Evolutionary conservation across 345 rosid species (phyloP).

Genomic region (Sonneratia caseolaris): DNA sequence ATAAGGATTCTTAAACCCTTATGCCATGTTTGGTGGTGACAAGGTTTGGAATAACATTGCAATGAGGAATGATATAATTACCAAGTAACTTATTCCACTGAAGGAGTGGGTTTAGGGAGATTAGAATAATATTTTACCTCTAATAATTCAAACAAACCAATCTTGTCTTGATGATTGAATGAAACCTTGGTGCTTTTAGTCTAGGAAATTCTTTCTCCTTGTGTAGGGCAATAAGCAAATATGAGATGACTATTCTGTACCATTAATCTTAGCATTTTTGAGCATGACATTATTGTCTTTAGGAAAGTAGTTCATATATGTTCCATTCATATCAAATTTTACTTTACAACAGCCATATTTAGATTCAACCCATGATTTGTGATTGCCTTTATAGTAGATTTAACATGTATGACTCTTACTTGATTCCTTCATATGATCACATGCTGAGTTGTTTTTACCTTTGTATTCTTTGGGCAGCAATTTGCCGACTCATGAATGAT

Average conservation of each 20-base stretch:
- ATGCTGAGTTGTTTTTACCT: slow-evolving; percentile 9
- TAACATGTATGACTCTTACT: background rate
- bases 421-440: background rate
- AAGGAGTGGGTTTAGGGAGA: too few relatives aligned
- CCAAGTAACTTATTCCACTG: too few relatives aligned
- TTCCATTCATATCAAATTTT: background rate
- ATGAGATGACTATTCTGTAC: background rate
- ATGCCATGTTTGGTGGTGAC: too few relatives aligned
- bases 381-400: background rate
- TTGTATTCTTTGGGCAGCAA: slow-evolving; percentile 38
- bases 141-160: too few relatives aligned
- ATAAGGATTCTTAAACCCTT: too few relatives aligned
- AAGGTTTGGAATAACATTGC: too few relatives aligned
- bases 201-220: too few relatives aligned
- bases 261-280: background rate
- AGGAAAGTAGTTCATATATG: background rate
- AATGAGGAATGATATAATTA: too few relatives aligned
- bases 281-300: too few relatives aligned
- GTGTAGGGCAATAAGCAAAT: background rate
- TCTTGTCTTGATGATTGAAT: too few relatives aligned
- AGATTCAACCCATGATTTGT: background rate
- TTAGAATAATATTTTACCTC: too few relatives aligned
- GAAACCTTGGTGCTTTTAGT: too few relatives aligned
- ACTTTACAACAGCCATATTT: background rate
- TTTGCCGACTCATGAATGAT: slow-evolving; percentile 75